A percentile compares a stretch with the other conserved stretches of the same genome.
Conservation (phyloP, 1,284 basidiomycete genomes). For the Ustilago xerochloae region DNA sequence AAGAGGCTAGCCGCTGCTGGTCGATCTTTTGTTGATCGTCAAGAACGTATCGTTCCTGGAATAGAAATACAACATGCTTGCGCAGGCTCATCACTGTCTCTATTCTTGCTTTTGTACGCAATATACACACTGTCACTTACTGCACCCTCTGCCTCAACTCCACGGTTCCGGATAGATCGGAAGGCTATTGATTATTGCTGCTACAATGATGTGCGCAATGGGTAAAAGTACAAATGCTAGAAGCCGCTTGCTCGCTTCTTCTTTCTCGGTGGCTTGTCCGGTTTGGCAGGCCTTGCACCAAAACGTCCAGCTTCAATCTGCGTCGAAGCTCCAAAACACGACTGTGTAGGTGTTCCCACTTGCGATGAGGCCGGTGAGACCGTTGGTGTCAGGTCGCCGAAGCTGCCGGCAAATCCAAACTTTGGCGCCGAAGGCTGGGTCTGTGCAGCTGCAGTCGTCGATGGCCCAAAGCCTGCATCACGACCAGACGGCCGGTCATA, state of each 20-base stretch:
- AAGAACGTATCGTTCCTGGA: no score
- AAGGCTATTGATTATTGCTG: background rate
- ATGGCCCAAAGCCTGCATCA: background rate
- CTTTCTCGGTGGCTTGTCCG: conserved; percentile 20
- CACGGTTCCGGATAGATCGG: no score
- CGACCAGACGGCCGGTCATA: background rate
- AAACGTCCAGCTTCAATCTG: conserved; percentile 43
- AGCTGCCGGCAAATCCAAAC: conserved; percentile 26
- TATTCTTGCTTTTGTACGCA: no score
- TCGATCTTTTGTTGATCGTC: no score
- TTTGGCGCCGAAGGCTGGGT: conserved; percentile 17
- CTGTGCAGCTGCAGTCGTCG: conserved; percentile 6
- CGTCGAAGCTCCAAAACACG: conserved; percentile 15
- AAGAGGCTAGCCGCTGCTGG: conserved; percentile 39
- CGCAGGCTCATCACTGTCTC: no score
- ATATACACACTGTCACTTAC: no score
- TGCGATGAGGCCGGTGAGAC: conserved; percentile 25
- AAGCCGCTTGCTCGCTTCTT: conserved; percentile 47
- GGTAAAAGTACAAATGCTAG: conserved; percentile 1
- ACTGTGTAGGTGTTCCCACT: conserved; percentile 13
- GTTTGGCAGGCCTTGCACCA: conserved; percentile 22
- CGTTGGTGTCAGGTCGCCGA: conserved; percentile 28
- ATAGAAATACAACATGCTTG: no score
- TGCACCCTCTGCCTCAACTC: no score
- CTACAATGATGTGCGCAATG: background rate